phyloP scores from a whole-genome alignment of 2,329 filamentous ascomycete genomes.

The Aulographum hederae region DNA sequence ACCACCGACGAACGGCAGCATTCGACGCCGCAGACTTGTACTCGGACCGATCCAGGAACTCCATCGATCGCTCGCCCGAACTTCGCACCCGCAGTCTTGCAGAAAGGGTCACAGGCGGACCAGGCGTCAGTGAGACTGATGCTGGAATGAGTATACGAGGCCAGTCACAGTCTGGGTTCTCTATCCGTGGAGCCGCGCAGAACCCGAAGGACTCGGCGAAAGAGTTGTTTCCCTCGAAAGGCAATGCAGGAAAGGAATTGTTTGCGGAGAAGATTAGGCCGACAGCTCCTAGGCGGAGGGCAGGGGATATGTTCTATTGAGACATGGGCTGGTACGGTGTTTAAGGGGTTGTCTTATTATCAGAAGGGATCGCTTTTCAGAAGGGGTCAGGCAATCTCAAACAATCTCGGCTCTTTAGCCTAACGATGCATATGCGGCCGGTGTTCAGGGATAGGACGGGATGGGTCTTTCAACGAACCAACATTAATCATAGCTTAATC shows the following conservation, averaged over 20 bases:
- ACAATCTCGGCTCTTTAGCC: no score
- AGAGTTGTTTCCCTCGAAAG: constrained; percentile 15
- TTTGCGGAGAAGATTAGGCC: constrained; percentile 14
- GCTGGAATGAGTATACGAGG: constrained; percentile 6
- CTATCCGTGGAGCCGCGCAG: constrained; percentile 15
- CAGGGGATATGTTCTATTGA: constrained; percentile 12
- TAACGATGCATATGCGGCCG: no score
- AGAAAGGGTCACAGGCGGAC: constrained; percentile 8
- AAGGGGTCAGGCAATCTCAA: no score
- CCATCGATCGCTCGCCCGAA: no score
- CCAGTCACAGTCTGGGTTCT: constrained; percentile 10
- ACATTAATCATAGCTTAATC: no score
- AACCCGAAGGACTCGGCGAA: constrained; percentile 6
- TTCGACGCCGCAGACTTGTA: constrained; percentile 12
- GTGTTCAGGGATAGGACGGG: no score
- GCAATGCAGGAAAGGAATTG: constrained; percentile 13
- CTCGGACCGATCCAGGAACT: neutral
- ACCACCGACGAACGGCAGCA: constrained; percentile 25
- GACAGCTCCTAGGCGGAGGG: constrained; percentile 11
- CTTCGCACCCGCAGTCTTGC: constrained; percentile 2
- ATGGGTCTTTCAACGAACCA: no score
- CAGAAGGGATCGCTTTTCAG: no score
- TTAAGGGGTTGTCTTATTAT: no score
- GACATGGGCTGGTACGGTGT: no score
- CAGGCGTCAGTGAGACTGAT: constrained; percentile 11